phyloP scores from a whole-genome alignment of 441 rosid genomes.

The Melianthus villosus region DNA sequence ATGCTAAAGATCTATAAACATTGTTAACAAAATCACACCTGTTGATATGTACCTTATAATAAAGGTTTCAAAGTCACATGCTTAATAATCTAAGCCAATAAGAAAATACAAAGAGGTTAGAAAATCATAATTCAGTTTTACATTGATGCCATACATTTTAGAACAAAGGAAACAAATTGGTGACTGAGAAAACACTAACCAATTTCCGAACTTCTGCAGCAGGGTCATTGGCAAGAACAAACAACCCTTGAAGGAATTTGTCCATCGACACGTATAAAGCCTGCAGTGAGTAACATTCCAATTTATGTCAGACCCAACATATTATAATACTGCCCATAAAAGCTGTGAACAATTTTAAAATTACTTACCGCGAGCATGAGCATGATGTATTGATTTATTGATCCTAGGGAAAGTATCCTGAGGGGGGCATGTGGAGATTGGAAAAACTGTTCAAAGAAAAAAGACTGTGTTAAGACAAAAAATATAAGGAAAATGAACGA shows the following conservation, averaged over 20 bases:
- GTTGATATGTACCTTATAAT: no score
- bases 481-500: not conserved
- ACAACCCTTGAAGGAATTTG: constrained; percentile 82
- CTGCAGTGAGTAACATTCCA: constrained; percentile 24
- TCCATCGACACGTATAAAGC: constrained; percentile 71
- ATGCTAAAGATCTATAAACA: no score
- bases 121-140: not conserved
- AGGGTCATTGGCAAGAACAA: constrained; percentile 72
- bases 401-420: constrained; percentile 74
- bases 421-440: constrained; percentile 82
- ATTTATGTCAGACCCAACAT: constrained; percentile 1
- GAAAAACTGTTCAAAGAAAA: constrained; percentile 52
- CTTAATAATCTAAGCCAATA: no score
- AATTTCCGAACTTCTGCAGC: constrained; percentile 78
- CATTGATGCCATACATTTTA: not conserved
- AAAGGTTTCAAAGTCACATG: no score
- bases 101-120: no score
- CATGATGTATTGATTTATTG: constrained; percentile 76
- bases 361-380: constrained; percentile 93
- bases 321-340: constrained; percentile 4
- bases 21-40: no score
- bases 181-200: constrained; percentile 25
- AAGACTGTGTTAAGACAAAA: constrained; percentile 5
- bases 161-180: not conserved
- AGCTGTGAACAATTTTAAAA: constrained; percentile 6